A percentile compares a stretch with the other conserved stretches of the same genome.
These are phyloP conservation scores for Sapria himalayana DNA, from an alignment of 345 rosid genomes.

Conservation along the genomic window DNA sequence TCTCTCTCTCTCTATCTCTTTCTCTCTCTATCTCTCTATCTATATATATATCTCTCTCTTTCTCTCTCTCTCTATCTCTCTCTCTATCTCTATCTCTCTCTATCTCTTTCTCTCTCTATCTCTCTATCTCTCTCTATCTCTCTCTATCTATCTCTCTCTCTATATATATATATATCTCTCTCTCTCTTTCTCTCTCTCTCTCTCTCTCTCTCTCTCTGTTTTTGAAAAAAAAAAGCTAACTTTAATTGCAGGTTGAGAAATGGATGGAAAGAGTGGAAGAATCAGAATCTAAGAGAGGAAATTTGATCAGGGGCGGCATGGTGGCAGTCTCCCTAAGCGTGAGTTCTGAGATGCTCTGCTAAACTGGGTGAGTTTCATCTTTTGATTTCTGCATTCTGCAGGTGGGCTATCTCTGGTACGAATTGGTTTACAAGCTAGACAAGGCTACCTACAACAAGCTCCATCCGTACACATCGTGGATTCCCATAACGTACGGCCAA, in stretches of 20 bases:
- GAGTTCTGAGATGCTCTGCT: conserved; percentile 16
- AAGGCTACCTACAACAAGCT: conserved; percentile 75
- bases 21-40: too few species aligned
- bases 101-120: too few species aligned
- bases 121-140: too few species aligned
- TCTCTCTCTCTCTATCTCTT: too few species aligned
- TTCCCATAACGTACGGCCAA: conserved; percentile 95
- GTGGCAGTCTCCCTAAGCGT: conserved; percentile 33
- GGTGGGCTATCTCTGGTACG: conserved; percentile 95
- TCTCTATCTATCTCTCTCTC: too few species aligned
- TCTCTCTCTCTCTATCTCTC: too few species aligned
- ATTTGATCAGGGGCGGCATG: conserved; percentile 39
- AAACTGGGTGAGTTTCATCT: background rate
- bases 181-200: too few species aligned
- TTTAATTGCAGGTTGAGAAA: conserved; percentile 71
- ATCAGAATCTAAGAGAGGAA: conserved; percentile 47
- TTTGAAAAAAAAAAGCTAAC: too few species aligned
- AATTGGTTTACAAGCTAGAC: conserved; percentile 76
- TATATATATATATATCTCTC: too few species aligned
- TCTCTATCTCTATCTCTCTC: too few species aligned
- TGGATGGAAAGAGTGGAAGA: conserved; percentile 98
- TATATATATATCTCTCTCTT: too few species aligned
- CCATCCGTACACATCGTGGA: conserved; percentile 99
- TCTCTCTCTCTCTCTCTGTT: too few species aligned
- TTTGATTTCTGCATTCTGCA: conserved; percentile 10